Conservation (phyloP, 2,329 filamentous ascomycete genomes). For the Venturia effusa region DNA sequence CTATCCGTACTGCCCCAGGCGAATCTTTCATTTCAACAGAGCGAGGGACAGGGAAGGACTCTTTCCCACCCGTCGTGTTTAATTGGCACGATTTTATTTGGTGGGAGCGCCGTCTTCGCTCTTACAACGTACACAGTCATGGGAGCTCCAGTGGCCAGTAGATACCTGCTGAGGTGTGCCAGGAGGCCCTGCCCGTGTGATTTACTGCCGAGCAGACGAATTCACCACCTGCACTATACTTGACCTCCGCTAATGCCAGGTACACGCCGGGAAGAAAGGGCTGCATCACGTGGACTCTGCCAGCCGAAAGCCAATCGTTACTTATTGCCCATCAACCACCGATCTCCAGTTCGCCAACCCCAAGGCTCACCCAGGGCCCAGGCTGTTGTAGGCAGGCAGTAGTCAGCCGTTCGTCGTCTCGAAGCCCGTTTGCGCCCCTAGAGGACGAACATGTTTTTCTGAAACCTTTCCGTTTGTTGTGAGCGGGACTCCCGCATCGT, state of each 20-base stretch:
- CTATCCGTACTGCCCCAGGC: neutral
- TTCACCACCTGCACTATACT: no score
- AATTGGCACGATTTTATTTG: neutral
- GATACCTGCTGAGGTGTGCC: no score
- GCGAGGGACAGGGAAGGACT: neutral
- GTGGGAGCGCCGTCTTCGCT: neutral
- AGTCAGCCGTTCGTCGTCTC: neutral
- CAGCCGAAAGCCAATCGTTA: neutral
- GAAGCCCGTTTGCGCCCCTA: neutral
- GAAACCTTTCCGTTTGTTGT: neutral
- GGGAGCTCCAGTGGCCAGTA: no score
- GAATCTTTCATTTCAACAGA: neutral
- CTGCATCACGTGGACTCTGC: neutral
- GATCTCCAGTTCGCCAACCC: neutral
- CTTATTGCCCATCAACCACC: neutral
- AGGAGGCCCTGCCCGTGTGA: no score
- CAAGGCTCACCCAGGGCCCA: neutral
- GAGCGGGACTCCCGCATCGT: neutral
- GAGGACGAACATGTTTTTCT: neutral
- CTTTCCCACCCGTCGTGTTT: neutral
- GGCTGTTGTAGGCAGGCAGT: neutral
- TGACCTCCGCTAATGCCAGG: neutral
- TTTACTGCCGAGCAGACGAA: no score
- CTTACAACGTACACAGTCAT: no score
- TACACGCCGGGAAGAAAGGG: neutral